Conservation (phyloP, 1,284 basidiomycete genomes). For the Inonotus obliquus region DNA sequence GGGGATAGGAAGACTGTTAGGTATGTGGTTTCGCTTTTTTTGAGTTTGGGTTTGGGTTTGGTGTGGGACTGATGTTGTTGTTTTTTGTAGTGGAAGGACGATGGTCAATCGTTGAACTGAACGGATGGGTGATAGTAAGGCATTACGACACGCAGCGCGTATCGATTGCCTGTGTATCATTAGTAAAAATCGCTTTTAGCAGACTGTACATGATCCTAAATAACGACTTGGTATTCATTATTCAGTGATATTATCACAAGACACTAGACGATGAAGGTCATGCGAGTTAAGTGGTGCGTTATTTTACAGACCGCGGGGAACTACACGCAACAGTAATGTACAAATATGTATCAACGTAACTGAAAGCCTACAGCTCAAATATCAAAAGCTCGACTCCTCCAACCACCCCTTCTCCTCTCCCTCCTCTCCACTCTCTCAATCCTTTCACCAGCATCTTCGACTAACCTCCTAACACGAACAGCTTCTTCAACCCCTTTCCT, state of each 20-base stretch:
- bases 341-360: background rate
- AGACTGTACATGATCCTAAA: too few species aligned
- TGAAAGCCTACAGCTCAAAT: slow-evolving; percentile 7
- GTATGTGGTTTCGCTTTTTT: slow-evolving; percentile 39
- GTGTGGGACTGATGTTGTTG: slow-evolving; percentile 18
- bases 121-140: background rate
- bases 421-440: slow-evolving; percentile 22
- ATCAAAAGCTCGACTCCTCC: slow-evolving; percentile 23
- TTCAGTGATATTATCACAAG: background rate
- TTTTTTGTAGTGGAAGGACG: slow-evolving; percentile 43
- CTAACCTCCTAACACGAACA: slow-evolving; percentile 23
- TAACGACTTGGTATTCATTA: too few species aligned
- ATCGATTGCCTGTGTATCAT: slow-evolving; percentile 1
- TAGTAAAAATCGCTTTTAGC: background rate
- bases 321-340: too few species aligned
- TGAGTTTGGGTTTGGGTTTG: slow-evolving; percentile 9
- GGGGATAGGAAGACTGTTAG: slow-evolving; percentile 91
- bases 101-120: slow-evolving; percentile 43
- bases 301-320: too few species aligned
- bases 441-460: slow-evolving; percentile 25
- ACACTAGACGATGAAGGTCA: background rate
- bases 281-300: too few species aligned
- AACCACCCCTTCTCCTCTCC: slow-evolving; percentile 21
- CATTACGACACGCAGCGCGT: background rate
- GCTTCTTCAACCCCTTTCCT: slow-evolving; percentile 22